A percentile compares a stretch with the other conserved stretches of the same genome.
These are phyloP conservation scores for Friedmanniomyces endolithicus DNA, from an alignment of 495 filamentous ascomycete genomes.

Conservation along the genomic window DNA sequence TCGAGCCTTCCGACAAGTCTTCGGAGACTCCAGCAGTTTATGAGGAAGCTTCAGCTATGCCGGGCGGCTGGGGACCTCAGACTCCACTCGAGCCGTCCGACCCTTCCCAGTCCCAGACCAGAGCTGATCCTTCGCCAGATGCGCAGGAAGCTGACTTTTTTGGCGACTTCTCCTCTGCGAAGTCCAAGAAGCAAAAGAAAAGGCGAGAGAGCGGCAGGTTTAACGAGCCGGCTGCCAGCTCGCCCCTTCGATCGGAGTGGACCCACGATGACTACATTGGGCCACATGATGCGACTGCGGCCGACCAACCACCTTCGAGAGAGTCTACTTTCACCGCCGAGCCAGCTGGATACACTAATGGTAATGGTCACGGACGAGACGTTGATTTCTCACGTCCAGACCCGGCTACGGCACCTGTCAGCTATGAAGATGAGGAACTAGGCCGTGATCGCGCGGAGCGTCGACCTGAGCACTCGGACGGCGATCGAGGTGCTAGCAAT, in stretches of 20 bases:
- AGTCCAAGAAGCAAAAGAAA: slow-evolving; percentile 24
- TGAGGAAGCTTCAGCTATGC: neutral
- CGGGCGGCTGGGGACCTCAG: slow-evolving; percentile 3
- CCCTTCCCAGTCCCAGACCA: slow-evolving; percentile 14
- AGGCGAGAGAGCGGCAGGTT: slow-evolving; percentile 25
- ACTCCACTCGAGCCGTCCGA: neutral
- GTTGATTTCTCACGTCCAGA: neutral
- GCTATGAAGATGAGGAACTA: neutral
- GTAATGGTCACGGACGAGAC: neutral
- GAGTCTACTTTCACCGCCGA: neutral
- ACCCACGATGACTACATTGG: slow-evolving; percentile 25
- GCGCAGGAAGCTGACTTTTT: slow-evolving; percentile 8
- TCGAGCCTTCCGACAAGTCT: slow-evolving; percentile 4
- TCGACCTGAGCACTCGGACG: neutral
- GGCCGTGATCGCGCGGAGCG: neutral
- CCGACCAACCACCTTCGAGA: neutral
- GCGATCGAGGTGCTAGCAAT: neutral
- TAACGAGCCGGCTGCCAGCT: slow-evolving; percentile 22
- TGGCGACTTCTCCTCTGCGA: slow-evolving; percentile 9
- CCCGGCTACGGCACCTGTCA: neutral
- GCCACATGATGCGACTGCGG: neutral
- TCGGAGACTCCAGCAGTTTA: neutral
- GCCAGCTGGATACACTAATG: neutral
- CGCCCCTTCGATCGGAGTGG: slow-evolving; percentile 27
- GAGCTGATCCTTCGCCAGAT: neutral